Percentiles rank a stretch among this genome's conserved stretches.
Conservation (phyloP, 805 yeast genomes). For the Ogataea paraovalis region DNA sequence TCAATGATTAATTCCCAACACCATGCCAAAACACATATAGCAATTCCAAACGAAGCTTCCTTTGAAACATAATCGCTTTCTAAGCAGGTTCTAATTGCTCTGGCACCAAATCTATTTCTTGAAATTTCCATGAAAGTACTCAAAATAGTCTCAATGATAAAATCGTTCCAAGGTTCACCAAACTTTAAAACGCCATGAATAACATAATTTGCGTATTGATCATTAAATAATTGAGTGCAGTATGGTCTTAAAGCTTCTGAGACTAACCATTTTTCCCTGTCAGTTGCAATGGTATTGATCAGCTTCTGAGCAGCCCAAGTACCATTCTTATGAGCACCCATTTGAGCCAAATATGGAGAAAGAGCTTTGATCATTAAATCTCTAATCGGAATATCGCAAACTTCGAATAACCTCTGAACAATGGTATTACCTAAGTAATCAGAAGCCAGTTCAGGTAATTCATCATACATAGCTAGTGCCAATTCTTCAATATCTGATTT, state of each 20-base stretch:
- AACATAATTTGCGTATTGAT: constrained; percentile 95
- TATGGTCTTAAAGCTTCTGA: constrained; percentile 72
- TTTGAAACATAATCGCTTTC: constrained; percentile 68
- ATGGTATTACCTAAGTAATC: constrained; percentile 96
- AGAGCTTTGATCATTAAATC: constrained; percentile 77
- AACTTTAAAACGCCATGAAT: constrained; percentile 91
- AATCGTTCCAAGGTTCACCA: constrained; percentile 80
- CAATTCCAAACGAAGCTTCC: constrained; percentile 68
- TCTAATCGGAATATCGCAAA: constrained; percentile 64
- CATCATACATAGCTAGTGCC: constrained; percentile 79
- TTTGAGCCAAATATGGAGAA: constrained; percentile 77
- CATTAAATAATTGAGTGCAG: constrained; percentile 81
- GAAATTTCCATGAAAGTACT: constrained; percentile 77
- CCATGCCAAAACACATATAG: constrained; percentile 73
- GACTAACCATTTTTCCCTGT: constrained; percentile 60
- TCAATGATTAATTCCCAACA: constrained; percentile 77
- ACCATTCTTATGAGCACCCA: constrained; percentile 95
- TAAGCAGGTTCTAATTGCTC: constrained; percentile 90
- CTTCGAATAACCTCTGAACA: constrained; percentile 83
- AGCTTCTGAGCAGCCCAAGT: constrained; percentile 99
- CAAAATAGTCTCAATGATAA: constrained; percentile 78
- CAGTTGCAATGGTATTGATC: constrained; percentile 62
- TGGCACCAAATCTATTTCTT: constrained; percentile 88
- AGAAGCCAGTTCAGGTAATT: constrained; percentile 83
- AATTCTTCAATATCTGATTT: constrained; percentile 72